Evolutionary conservation across 2,329 filamentous ascomycete genomes (phyloP).

Genomic region (Penicillium sp.): DNA sequence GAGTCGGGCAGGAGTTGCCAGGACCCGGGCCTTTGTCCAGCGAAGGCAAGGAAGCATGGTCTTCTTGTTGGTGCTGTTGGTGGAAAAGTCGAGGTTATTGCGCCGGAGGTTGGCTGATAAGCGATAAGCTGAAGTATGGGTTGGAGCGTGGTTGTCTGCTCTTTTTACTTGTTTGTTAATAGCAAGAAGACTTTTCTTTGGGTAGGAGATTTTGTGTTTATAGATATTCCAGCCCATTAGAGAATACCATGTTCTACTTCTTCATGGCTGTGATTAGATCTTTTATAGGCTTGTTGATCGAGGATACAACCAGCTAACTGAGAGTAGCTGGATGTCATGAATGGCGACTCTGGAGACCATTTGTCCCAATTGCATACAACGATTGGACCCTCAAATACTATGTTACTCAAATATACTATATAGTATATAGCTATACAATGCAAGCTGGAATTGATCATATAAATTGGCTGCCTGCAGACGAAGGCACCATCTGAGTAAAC

Average conservation of each 20-base stretch:
- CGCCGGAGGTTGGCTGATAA: constrained; percentile 12
- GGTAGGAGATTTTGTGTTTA: no score
- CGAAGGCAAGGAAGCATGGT: constrained; percentile 12
- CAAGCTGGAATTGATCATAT: no score
- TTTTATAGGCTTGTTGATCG: no score
- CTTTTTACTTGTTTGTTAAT: not conserved
- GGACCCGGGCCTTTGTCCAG: not conserved
- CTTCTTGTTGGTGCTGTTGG: not conserved
- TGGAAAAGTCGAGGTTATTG: not conserved
- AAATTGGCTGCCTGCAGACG: no score
- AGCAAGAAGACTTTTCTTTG: no score
- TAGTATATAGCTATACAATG: no score
- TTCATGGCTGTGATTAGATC: no score
- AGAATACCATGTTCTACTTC: no score
- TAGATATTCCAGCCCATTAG: not conserved
- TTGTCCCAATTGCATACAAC: not conserved
- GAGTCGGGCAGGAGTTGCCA: constrained; percentile 3
- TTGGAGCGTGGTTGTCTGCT: not conserved
- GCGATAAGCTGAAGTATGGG: constrained; percentile 14
- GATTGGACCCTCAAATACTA: not conserved
- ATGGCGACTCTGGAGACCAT: no score
- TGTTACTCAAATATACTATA: no score
- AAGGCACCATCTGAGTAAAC: no score
- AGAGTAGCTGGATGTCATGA: not conserved
- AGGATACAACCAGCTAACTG: no score